These are phyloP conservation scores for Malania oleifera DNA, from an alignment of 164 flowering plant species.

Conservation along the genomic window DNA sequence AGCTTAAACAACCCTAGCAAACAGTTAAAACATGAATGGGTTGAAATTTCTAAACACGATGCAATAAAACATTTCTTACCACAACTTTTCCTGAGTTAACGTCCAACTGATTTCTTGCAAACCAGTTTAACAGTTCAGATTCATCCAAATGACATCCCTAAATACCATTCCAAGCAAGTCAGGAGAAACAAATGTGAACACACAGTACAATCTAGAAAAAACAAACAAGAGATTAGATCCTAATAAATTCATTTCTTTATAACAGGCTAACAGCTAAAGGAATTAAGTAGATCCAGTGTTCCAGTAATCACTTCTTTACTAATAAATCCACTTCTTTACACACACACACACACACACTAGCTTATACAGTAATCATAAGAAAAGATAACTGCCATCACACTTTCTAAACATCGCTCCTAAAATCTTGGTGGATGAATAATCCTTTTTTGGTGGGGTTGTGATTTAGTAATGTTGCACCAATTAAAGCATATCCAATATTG, in stretches of 20 bases:
- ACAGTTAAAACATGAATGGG: neutral
- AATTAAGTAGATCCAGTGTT: no score
- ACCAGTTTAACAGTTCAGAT: constrained; percentile 59
- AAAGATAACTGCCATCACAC: no score
- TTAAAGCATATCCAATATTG: no score
- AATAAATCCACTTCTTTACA: no score
- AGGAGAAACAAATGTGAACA: constrained; percentile 7
- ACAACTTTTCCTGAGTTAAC: constrained; percentile 69
- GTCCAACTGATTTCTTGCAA: constrained; percentile 57
- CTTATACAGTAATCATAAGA: no score
- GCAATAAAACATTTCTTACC: constrained; percentile 36
- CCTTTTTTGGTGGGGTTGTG: no score
- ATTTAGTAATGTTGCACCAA: no score
- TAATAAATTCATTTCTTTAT: neutral
- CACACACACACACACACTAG: no score
- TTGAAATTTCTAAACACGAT: neutral
- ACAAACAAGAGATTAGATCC: neutral
- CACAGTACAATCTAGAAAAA: neutral
- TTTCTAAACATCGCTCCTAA: no score
- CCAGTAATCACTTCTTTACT: no score
- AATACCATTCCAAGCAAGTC: constrained; percentile 10
- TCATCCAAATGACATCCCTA: constrained; percentile 45
- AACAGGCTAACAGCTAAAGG: no score
- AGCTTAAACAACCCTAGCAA: constrained; percentile 2
- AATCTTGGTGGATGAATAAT: no score